Conservation (phyloP, 1,284 basidiomycete genomes). For the Baeospora myosura region DNA sequence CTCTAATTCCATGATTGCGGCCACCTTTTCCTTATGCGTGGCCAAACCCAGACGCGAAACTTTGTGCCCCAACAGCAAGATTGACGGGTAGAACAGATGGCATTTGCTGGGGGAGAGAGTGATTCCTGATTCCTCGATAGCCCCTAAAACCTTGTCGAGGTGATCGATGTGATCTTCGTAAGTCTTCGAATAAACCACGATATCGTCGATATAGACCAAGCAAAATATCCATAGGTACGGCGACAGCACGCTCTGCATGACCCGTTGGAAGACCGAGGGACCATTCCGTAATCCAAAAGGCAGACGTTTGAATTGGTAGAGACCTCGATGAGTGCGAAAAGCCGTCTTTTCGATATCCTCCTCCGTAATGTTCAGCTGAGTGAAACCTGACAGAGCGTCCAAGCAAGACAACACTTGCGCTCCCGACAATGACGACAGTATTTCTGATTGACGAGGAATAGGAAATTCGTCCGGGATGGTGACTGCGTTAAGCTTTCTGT, state of each 20-base stretch:
- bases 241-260: no score
- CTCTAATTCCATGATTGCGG: background rate
- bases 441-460: background rate
- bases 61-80: background rate
- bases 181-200: no score
- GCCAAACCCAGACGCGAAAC: background rate
- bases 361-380: background rate
- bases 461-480: slow-evolving; percentile 1
- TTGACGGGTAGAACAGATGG: background rate
- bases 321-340: background rate
- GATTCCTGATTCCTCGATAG: background rate
- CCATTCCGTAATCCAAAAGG: no score
- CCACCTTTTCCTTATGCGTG: background rate
- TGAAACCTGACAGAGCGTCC: no score
- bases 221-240: background rate
- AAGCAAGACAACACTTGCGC: background rate
- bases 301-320: background rate
- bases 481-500: no score
- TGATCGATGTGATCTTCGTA: no score
- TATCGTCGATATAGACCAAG: background rate
- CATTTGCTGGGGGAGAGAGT: background rate
- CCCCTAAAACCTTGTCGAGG: background rate
- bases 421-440: background rate
- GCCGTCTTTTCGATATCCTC: background rate
- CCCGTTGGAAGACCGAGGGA: no score